Evolutionary conservation across 495 filamentous ascomycete genomes (phyloP).

Genomic region (Neurospora tetraspora): DNA sequence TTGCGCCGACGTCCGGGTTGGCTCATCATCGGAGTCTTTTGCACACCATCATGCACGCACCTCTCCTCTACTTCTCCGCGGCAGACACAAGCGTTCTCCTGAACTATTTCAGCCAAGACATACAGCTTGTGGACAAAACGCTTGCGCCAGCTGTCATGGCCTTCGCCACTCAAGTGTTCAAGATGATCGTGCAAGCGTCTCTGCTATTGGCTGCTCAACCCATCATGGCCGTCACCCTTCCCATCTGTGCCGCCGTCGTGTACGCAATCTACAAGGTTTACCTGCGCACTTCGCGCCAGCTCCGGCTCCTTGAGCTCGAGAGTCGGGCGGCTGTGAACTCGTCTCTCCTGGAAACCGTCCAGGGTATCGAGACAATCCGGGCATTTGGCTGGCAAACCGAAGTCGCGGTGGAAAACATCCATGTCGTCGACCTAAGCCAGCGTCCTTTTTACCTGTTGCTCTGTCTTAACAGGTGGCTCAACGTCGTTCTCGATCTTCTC

Average conservation of each 20-base stretch:
- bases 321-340: conserved; percentile 50
- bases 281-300: conserved; percentile 52
- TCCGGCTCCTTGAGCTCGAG: conserved; percentile 54
- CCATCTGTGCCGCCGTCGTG: conserved; percentile 19
- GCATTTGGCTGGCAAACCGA: conserved; percentile 32
- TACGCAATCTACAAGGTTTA: conserved; percentile 52
- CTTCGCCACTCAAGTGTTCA: conserved; percentile 14
- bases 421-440: conserved; percentile 27
- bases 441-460: conserved; percentile 32
- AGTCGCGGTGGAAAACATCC: conserved; percentile 12
- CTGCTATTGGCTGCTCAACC: conserved; percentile 36
- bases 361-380: conserved; percentile 35
- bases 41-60: conserved; percentile 7
- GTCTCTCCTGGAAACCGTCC: conserved; percentile 44
- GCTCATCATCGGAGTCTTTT: conserved; percentile 13
- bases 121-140: conserved; percentile 50
- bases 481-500: conserved; percentile 33
- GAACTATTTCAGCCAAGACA: conserved; percentile 47
- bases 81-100: conserved; percentile 17
- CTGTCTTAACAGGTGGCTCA: conserved; percentile 37
- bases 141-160: conserved; percentile 19
- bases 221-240: conserved; percentile 29
- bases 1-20: conserved; percentile 8
- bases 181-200: conserved; percentile 20
- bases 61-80: conserved; percentile 1